Evolutionary conservation across 106 monocot genomes (phyloP).

Genomic region (Dactylorhiza incarnata): DNA sequence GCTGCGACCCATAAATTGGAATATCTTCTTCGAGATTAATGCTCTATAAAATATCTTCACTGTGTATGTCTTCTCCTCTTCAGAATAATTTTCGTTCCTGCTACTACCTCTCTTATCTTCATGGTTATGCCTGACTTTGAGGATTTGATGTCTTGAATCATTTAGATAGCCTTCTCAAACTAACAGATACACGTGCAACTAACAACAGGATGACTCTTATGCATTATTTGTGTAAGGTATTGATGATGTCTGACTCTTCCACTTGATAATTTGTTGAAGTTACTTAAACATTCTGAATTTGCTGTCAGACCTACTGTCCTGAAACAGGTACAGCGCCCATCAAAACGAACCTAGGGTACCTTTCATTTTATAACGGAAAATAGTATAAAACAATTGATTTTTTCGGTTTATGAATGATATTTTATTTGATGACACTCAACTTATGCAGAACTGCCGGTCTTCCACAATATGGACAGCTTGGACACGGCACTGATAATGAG

Average conservation of each 20-base stretch:
- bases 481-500: slow-evolving; percentile 95
- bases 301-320: too few relatives aligned
- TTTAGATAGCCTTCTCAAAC: slow-evolving; percentile 12
- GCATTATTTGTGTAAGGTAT: slow-evolving; percentile 15
- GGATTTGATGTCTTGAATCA: too few relatives aligned
- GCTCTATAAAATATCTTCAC: background rate
- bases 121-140: background rate
- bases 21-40: background rate
- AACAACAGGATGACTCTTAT: slow-evolving; percentile 12
- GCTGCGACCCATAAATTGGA: background rate
- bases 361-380: background rate
- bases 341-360: too few relatives aligned
- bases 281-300: too few relatives aligned
- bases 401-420: background rate
- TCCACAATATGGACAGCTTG: slow-evolving; percentile 98
- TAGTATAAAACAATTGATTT: background rate
- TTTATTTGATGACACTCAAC: slow-evolving; percentile 3
- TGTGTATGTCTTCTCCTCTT: background rate
- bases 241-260: background rate
- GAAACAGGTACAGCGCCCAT: too few relatives aligned
- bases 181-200: slow-evolving; percentile 3
- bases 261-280: background rate
- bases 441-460: slow-evolving; percentile 73
- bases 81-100: background rate
- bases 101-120: background rate